phyloP scores from a whole-genome alignment of 495 filamentous ascomycete genomes.

The Chaetomium fimeti region DNA sequence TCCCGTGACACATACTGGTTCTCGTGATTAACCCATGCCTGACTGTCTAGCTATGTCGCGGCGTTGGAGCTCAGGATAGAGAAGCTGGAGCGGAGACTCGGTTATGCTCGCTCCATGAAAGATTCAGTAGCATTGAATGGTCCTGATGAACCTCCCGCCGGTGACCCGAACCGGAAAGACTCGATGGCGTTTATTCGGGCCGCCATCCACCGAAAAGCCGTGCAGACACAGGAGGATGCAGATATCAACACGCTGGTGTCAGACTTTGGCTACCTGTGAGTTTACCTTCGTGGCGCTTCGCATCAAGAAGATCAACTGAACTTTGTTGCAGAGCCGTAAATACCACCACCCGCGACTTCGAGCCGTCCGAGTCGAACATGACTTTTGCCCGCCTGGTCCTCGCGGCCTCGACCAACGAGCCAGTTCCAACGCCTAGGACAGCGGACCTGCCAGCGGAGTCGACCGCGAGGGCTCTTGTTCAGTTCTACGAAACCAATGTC shows the following conservation, averaged over 20 bases:
- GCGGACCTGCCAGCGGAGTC: slow-evolving; percentile 65
- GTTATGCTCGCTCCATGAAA: slow-evolving; percentile 58
- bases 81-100: slow-evolving; percentile 71
- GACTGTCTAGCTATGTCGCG: slow-evolving; percentile 69
- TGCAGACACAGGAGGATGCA: slow-evolving; percentile 60
- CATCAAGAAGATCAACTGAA: slow-evolving; percentile 17
- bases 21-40: background rate
- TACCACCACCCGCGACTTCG: slow-evolving; percentile 87
- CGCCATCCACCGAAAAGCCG: slow-evolving; percentile 60
- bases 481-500: slow-evolving; percentile 80
- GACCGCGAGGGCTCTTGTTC: slow-evolving; percentile 62
- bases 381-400: slow-evolving; percentile 83
- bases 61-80: slow-evolving; percentile 86
- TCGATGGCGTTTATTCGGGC: slow-evolving; percentile 58
- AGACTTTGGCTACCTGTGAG: slow-evolving; percentile 76
- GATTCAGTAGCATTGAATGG: slow-evolving; percentile 53
- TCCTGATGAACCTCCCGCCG: slow-evolving; percentile 42
- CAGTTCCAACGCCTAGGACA: slow-evolving; percentile 54
- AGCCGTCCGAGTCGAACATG: slow-evolving; percentile 77
- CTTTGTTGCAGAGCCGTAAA: slow-evolving; percentile 67
- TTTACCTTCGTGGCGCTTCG: background rate
- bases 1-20: background rate
- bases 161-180: slow-evolving; percentile 52
- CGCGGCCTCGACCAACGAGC: slow-evolving; percentile 66
- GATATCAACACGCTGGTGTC: slow-evolving; percentile 79